Conservation (phyloP, 495 filamentous ascomycete genomes). For the Cercophora samala region DNA sequence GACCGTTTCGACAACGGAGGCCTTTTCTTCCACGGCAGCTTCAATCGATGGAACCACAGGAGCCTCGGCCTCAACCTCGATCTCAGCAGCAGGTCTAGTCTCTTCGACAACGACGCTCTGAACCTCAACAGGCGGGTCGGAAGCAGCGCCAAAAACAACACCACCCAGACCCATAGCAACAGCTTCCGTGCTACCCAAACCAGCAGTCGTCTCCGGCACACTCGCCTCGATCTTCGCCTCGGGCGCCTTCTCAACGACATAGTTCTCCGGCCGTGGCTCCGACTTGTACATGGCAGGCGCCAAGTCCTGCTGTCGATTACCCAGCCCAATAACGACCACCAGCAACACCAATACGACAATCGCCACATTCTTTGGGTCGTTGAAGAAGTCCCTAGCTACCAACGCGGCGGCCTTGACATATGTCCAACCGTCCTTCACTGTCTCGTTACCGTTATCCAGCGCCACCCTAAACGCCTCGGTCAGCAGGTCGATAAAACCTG, state of each 20-base stretch:
- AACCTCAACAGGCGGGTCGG: neutral
- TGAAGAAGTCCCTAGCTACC: constrained; percentile 38
- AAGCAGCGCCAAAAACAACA: neutral
- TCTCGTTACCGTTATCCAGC: constrained; percentile 5
- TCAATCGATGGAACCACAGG: neutral
- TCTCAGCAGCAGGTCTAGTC: neutral
- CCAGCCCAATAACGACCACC: constrained; percentile 43
- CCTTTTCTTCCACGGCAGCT: neutral
- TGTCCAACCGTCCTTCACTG: neutral
- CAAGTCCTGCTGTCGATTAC: constrained; percentile 7
- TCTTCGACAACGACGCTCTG: neutral
- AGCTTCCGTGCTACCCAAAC: neutral
- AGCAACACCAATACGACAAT: constrained; percentile 61
- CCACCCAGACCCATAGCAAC: neutral
- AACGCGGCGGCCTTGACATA: neutral
- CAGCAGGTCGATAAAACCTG: constrained; percentile 57
- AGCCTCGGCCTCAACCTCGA: neutral
- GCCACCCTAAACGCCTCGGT: constrained; percentile 63
- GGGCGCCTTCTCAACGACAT: neutral
- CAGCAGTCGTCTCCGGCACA: neutral
- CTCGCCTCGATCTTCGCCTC: neutral
- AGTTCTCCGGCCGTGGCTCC: neutral
- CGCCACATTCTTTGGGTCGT: constrained; percentile 67
- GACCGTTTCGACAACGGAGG: neutral
- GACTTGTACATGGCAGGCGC: constrained; percentile 5